A percentile compares a stretch with the other conserved stretches of the same genome.
Conservation (phyloP, 2,329 filamentous ascomycete genomes). For the Xylaria sp. region DNA sequence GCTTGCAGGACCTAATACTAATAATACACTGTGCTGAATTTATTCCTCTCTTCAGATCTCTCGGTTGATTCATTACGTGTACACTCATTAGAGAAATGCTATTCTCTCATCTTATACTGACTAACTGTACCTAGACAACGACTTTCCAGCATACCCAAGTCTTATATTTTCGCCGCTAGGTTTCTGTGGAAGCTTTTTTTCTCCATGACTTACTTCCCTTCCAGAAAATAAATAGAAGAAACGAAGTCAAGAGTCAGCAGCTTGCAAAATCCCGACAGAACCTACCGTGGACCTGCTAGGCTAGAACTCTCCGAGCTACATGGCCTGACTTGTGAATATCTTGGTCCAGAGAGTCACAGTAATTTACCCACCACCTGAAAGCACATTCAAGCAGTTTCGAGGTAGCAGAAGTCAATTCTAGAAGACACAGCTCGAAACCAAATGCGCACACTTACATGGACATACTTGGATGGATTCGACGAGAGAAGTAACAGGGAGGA, state of each 20-base stretch:
- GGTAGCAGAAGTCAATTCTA: neutral
- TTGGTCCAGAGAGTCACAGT: constrained; percentile 3
- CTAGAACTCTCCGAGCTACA: neutral
- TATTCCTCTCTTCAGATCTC: constrained; percentile 13
- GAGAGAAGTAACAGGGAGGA: constrained; percentile 41
- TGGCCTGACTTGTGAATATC: constrained; percentile 2
- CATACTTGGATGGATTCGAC: constrained; percentile 8
- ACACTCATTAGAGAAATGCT: too few relatives aligned
- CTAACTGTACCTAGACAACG: neutral
- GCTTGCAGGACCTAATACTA: constrained; percentile 46
- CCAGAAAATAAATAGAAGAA: too few relatives aligned
- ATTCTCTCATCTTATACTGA: neutral
- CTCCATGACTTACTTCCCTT: neutral
- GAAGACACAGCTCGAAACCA: neutral
- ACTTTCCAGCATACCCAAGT: neutral
- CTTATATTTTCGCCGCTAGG: neutral
- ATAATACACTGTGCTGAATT: constrained; percentile 44
- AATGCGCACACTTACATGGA: neutral
- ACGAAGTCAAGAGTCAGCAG: too few relatives aligned
- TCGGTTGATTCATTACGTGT: neutral
- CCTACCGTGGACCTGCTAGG: neutral
- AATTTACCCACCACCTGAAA: neutral
- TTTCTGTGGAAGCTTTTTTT: neutral
- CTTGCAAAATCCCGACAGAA: neutral
- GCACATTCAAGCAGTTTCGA: neutral